These are phyloP conservation scores for Ascocoryne sarcoides DNA, from an alignment of 2,329 filamentous ascomycete species.

Conservation along the genomic window DNA sequence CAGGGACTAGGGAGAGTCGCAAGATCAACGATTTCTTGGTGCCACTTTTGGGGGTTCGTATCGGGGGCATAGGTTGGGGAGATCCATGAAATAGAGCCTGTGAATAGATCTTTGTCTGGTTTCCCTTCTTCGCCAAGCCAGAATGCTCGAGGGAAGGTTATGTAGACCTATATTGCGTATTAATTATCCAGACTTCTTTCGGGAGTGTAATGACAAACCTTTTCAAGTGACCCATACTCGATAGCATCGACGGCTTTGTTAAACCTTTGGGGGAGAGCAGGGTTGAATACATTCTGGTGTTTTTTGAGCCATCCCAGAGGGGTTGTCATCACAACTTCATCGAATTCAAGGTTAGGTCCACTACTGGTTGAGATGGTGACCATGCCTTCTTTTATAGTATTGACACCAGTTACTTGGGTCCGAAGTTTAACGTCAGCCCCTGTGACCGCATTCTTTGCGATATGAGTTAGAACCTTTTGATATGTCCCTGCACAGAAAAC, in stretches of 20 bases:
- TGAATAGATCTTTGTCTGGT: constrained; percentile 12
- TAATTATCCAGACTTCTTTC: not conserved
- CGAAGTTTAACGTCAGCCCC: constrained; percentile 19
- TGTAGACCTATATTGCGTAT: constrained; percentile 25
- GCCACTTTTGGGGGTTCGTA: constrained; percentile 45
- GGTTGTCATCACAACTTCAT: constrained; percentile 40
- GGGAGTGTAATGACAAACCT: constrained; percentile 29
- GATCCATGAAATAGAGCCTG: constrained; percentile 52
- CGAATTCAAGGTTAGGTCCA: constrained; percentile 21
- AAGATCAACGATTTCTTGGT: constrained; percentile 54
- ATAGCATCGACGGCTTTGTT: constrained; percentile 38
- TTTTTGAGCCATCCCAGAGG: constrained; percentile 42
- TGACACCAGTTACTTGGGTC: constrained; percentile 18
- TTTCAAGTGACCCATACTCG: constrained; percentile 41
- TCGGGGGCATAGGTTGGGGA: constrained; percentile 44
- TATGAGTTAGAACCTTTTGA: constrained; percentile 22
- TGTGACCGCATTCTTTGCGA: constrained; percentile 21
- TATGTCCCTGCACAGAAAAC: constrained; percentile 28
- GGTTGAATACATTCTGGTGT: constrained; percentile 34
- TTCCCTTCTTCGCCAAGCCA: constrained; percentile 35
- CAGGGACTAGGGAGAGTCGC: constrained; percentile 41
- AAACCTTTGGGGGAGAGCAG: constrained; percentile 35
- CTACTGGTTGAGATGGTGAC: constrained; percentile 14
- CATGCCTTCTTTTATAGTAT: constrained; percentile 2
- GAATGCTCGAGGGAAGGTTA: constrained; percentile 54